Percentiles rank a stretch among this genome's conserved stretches.
phyloP scores from a whole-genome alignment of 2,329 filamentous ascomycete species.

The Massarina eburnea region DNA sequence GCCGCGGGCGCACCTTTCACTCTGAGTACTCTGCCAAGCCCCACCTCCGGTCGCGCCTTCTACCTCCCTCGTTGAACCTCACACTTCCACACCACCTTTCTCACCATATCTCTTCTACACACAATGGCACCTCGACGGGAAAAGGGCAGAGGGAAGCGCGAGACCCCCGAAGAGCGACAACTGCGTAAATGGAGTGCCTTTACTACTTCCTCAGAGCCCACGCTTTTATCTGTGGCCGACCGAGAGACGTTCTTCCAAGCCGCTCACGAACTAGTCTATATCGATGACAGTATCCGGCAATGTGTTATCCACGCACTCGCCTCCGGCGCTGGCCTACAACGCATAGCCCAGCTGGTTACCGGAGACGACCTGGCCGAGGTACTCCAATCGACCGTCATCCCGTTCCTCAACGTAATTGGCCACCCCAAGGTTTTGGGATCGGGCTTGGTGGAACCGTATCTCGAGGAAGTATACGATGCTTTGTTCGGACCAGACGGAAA shows the following conservation, averaged over 20 bases:
- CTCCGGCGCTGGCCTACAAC: background rate
- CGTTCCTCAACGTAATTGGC: slow-evolving; percentile 24
- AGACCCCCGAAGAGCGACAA: background rate
- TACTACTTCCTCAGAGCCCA: background rate
- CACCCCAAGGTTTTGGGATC: slow-evolving; percentile 30
- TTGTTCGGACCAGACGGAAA: slow-evolving; percentile 27
- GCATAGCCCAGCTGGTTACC: slow-evolving; percentile 1
- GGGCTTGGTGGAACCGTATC: slow-evolving; percentile 30
- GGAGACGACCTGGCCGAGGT: background rate
- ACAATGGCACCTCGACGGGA: background rate
- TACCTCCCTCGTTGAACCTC: background rate
- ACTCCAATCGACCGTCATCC: background rate
- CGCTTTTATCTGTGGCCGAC: background rate
- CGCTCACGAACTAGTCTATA: slow-evolving; percentile 9
- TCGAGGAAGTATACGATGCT: slow-evolving; percentile 30
- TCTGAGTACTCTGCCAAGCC: too few species aligned
- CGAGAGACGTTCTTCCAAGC: slow-evolving; percentile 9
- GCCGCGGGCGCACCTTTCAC: too few species aligned
- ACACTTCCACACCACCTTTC: background rate
- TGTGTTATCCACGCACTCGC: slow-evolving; percentile 1
- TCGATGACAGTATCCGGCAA: slow-evolving; percentile 5
- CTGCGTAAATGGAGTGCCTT: slow-evolving; percentile 3
- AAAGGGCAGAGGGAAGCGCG: background rate
- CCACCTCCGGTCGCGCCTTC: background rate
- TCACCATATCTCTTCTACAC: too few species aligned